Base-by-base conservation (phyloP, 23 red algal species). In the Agarophyton chilense region DNA sequence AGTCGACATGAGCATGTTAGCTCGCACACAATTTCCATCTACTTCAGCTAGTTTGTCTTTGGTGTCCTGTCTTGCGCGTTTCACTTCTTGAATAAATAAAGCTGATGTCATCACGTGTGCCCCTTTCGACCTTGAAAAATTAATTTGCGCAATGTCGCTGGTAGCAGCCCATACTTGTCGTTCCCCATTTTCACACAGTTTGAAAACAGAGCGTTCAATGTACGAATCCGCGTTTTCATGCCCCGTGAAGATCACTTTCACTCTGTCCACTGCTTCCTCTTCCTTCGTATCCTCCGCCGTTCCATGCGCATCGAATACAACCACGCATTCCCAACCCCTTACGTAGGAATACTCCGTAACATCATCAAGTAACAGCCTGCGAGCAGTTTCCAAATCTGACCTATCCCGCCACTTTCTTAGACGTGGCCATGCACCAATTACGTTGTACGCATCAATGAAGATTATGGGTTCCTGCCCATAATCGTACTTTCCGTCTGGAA, bases 361-460 rank as follows among this genome's bases (percentile, higher is more conserved):
- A 17, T 95, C 82, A 10, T 51, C 84, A 35, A 90, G 1, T 29
- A 95, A 58, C 29, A 62, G 85, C 29, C 71, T 34, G 52, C 92
- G 76, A 21, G 92, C 92, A 44, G 74, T 58, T 60, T 60, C 61
- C 84, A 90, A 24, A 38, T 95, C 84, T 6, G 78, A 70, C 17
- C 62, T 0, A 19, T 95, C 83, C 10, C 92, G 83, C 84, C 61
- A 67, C 26, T 95, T 95, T 72, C 78, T 25, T 5, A 95, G 71
- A 19, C 79, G 73, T 10, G 70, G 68, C 92, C 92, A 95, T 28
- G 60, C 77, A 12, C 92, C 92, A 53, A 95, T 70, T 3, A 95
- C 92, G 38, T 95, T 95, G 78, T 95, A 95, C 45, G 65, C 92
- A 50, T 95, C 92, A 83, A 95, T 83, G 79, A 89, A 73, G 19